Conservation (phyloP, 169 alveolate species). For the Amoebophrya sp. region DNA sequence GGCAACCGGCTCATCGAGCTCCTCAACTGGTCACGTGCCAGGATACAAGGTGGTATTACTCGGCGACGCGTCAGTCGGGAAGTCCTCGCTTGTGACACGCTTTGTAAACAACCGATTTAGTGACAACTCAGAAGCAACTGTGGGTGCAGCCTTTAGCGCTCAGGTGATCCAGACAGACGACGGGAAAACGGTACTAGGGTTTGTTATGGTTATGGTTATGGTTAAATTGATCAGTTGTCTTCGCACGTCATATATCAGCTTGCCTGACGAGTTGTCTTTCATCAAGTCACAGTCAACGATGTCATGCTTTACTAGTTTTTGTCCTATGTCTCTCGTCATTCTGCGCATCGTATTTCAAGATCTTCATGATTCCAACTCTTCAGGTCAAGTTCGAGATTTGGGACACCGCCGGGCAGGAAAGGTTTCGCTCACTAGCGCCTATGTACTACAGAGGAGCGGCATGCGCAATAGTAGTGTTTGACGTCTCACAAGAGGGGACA, state of each 20-base stretch:
- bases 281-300: too few species aligned
- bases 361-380: not conserved
- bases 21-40: not conserved
- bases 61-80: constrained; percentile 36
- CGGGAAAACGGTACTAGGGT: not conserved
- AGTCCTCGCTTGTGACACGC: constrained; percentile 25
- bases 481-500: constrained; percentile 50
- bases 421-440: constrained; percentile 56
- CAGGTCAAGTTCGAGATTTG: constrained; percentile 54
- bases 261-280: too few species aligned
- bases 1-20: too few species aligned
- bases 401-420: constrained; percentile 70
- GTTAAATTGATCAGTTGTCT: too few species aligned
- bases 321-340: too few species aligned
- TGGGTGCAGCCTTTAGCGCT: constrained; percentile 32
- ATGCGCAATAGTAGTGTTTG: constrained; percentile 60
- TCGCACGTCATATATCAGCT: too few species aligned
- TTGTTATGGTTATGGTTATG: too few species aligned
- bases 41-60: constrained; percentile 33
- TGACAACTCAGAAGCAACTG: constrained; percentile 21
- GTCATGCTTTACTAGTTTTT: too few species aligned
- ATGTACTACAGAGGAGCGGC: constrained; percentile 61
- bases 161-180: not conserved
- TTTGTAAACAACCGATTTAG: constrained; percentile 29
- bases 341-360: too few species aligned